These are phyloP conservation scores for Paraconiothyrium sp. DNA, from an alignment of 2,329 filamentous ascomycete genomes.

Conservation along the genomic window DNA sequence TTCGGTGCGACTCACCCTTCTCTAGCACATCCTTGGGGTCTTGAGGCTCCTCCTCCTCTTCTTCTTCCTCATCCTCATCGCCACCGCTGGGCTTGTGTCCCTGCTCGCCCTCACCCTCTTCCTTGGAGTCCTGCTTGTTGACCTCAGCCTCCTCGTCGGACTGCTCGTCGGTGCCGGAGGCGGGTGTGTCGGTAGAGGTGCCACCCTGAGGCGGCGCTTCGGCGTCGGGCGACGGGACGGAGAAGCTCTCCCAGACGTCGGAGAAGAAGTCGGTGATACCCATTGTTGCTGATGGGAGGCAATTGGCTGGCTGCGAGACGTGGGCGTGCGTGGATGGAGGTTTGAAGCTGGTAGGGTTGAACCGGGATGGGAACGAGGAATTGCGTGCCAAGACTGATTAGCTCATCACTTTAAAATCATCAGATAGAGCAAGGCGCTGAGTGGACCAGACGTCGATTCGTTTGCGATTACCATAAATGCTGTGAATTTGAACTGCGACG, in stretches of 20 bases:
- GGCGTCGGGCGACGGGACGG: constrained; percentile 56
- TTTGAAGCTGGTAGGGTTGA: constrained; percentile 28
- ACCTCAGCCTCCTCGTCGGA: constrained; percentile 52
- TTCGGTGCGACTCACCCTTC: constrained; percentile 76
- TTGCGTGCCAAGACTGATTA: constrained; percentile 18
- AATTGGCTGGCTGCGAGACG: constrained; percentile 40
- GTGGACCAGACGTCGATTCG: constrained; percentile 9
- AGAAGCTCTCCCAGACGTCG: constrained; percentile 72
- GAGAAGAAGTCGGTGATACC: constrained; percentile 71
- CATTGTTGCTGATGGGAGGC: constrained; percentile 57
- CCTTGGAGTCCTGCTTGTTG: constrained; percentile 54
- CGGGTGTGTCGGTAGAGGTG: constrained; percentile 48
- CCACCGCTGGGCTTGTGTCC: constrained; percentile 62
- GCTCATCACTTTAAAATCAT: constrained; percentile 8
- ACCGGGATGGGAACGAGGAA: constrained; percentile 22
- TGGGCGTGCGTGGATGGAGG: constrained; percentile 34
- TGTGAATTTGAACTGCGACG: not conserved
- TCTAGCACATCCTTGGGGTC: constrained; percentile 90
- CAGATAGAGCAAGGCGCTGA: constrained; percentile 4
- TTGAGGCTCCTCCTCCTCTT: constrained; percentile 72
- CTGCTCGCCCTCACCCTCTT: constrained; percentile 55
- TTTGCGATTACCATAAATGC: not conserved
- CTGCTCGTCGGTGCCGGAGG: constrained; percentile 56
- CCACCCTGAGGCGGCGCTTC: constrained; percentile 56
- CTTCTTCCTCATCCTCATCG: constrained; percentile 76